phyloP scores from a whole-genome alignment of 257 asterid species.

The Ehretia macrophylla region DNA sequence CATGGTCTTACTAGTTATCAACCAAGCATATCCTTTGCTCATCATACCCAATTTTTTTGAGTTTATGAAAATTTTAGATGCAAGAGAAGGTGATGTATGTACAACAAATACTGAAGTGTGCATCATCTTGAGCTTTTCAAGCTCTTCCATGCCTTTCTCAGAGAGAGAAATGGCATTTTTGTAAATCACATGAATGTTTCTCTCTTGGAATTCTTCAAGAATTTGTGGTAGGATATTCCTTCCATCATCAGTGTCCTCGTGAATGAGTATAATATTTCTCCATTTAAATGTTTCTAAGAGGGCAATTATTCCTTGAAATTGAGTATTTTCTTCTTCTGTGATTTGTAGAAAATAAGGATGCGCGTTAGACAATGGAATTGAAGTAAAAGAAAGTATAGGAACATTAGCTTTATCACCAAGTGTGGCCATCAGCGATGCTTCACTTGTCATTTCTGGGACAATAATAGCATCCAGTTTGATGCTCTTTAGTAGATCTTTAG shows the following conservation, averaged over 20 bases:
- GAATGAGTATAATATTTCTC: conserved; percentile 28
- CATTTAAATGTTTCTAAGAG: conserved; percentile 26
- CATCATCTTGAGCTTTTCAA: conserved; percentile 15
- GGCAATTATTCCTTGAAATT: conserved; percentile 31
- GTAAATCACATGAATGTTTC: conserved; percentile 7
- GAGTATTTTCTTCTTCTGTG: conserved; percentile 26
- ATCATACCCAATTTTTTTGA: conserved; percentile 36
- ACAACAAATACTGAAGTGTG: conserved; percentile 26
- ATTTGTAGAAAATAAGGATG: conserved; percentile 36
- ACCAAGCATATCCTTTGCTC: conserved; percentile 41
- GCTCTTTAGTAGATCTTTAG: conserved; percentile 36
- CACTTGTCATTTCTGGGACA: conserved; percentile 14
- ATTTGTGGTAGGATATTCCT: conserved; percentile 11
- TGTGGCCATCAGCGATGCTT: conserved; percentile 19
- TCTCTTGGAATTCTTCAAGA: background rate
- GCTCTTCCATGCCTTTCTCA: conserved; percentile 20
- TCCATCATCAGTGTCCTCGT: conserved; percentile 24
- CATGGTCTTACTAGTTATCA: conserved; percentile 37
- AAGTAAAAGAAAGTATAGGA: conserved; percentile 33
- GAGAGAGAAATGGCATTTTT: conserved; percentile 18
- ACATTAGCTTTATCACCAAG: conserved; percentile 26
- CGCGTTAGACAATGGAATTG: conserved; percentile 11
- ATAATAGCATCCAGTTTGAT: conserved; percentile 24
- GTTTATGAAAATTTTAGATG: conserved; percentile 27
- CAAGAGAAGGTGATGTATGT: conserved; percentile 31